Conservation (phyloP, 2,329 filamentous ascomycete species). For the Trichoderma koningii region DNA sequence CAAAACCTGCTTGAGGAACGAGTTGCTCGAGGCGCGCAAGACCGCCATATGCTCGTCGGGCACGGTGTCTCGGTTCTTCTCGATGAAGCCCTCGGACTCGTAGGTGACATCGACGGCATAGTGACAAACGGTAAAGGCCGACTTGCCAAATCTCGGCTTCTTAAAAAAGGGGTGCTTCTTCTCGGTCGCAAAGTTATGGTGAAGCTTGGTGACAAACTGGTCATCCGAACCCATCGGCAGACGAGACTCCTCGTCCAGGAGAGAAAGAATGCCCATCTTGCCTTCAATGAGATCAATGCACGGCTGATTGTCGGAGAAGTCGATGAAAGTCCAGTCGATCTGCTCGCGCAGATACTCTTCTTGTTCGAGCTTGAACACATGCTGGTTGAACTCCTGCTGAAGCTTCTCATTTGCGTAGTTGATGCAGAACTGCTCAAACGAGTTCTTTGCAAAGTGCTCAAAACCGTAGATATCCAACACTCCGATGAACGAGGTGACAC, state of each 20-base stretch:
- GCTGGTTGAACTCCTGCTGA: conserved; percentile 98
- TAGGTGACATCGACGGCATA: conserved; percentile 98
- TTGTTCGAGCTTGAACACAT: conserved; percentile 98
- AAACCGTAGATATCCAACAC: conserved; percentile 99
- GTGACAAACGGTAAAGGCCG: conserved; percentile 95
- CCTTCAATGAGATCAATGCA: conserved; percentile 98
- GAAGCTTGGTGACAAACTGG: conserved; percentile 93
- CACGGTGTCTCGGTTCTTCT: conserved; percentile 98
- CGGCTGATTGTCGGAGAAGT: conserved; percentile 98
- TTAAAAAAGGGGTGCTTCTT: conserved; percentile 98
- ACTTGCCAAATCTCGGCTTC: conserved; percentile 97
- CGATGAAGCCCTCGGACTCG: conserved; percentile 98
- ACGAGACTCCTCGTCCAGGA: conserved; percentile 94
- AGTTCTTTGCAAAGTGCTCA: conserved; percentile 99
- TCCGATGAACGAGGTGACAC: conserved; percentile 89
- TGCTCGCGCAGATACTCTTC: conserved; percentile 95
- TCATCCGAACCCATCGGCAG: conserved; percentile 97
- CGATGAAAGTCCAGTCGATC: conserved; percentile 99
- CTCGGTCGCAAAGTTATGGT: conserved; percentile 85
- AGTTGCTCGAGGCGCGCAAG: conserved; percentile 78
- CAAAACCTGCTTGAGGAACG: conserved; percentile 81
- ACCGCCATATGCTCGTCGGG: conserved; percentile 98
- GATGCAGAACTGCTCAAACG: conserved; percentile 99
- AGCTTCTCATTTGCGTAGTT: conserved; percentile 99
- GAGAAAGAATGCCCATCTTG: conserved; percentile 87